Conservation (phyloP, 2,329 filamentous ascomycete species). For the Stagonosporopsis rhizophila region DNA sequence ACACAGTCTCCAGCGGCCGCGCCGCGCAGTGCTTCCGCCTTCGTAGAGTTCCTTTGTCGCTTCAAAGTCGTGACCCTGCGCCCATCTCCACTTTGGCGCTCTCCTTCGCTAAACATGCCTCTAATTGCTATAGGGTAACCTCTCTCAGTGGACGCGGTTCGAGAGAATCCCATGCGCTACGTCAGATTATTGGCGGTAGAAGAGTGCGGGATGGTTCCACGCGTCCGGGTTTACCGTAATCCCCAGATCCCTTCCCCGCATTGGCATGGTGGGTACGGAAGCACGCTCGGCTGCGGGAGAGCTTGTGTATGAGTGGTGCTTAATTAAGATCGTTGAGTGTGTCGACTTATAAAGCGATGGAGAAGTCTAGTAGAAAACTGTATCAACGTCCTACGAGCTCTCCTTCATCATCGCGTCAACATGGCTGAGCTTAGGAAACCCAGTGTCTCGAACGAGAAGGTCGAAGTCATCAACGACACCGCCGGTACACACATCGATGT, state of each 20-base stretch:
- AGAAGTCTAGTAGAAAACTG: background rate
- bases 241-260: constrained; percentile 12
- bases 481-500: constrained; percentile 40
- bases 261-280: constrained; percentile 13
- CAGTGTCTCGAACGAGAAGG: constrained; percentile 26
- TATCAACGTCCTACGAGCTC: background rate
- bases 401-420: background rate
- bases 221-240: background rate
- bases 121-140: background rate
- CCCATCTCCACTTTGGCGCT: background rate
- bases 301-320: constrained; percentile 5
- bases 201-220: constrained; percentile 10
- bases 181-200: background rate
- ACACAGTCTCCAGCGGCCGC: background rate
- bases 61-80: background rate
- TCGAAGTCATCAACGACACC: constrained; percentile 36
- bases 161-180: background rate
- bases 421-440: constrained; percentile 24
- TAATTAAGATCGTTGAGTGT: background rate
- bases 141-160: background rate
- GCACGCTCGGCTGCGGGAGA: background rate
- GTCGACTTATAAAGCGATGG: background rate
- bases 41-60: background rate
- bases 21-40: constrained; percentile 8
- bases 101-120: constrained; percentile 5